Evolutionary conservation across 768 basidiomycete species (phyloP).

Genomic region (Lanmaoa pseudosensibilis): DNA sequence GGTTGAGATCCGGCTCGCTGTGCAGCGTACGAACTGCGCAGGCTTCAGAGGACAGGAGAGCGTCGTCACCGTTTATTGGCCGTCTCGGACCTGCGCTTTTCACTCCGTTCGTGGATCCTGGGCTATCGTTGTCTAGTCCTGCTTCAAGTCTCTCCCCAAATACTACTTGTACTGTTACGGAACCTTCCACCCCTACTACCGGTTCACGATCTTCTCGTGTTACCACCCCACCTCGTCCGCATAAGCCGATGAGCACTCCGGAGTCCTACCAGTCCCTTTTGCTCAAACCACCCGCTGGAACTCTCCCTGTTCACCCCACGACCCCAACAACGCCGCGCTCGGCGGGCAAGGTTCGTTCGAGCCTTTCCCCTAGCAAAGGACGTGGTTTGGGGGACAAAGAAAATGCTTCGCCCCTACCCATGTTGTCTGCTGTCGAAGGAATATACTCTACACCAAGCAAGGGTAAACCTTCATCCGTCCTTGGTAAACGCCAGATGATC

Average conservation of each 20-base stretch:
- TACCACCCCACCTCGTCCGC: constrained; percentile 39
- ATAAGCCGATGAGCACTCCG: constrained; percentile 34
- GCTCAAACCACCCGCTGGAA: constrained; percentile 27
- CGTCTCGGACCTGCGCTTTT: constrained; percentile 33
- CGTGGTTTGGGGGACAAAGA: constrained; percentile 53
- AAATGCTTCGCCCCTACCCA: constrained; percentile 48
- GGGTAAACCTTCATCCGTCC: constrained; percentile 22
- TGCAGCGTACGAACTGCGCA: constrained; percentile 2
- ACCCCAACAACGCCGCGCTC: constrained; percentile 38
- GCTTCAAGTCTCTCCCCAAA: constrained; percentile 6
- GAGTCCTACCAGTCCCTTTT: constrained; percentile 33
- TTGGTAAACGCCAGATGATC: constrained; percentile 48
- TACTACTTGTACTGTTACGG: background rate
- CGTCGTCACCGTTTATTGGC: constrained; percentile 25
- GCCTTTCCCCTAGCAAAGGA: constrained; percentile 40
- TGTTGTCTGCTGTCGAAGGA: constrained; percentile 46
- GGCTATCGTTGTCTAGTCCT: constrained; percentile 3
- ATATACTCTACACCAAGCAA: constrained; percentile 38
- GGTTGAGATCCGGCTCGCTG: background rate
- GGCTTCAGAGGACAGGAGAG: background rate
- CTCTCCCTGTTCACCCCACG: constrained; percentile 25
- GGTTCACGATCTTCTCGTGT: constrained; percentile 21
- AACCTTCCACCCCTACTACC: constrained; percentile 31
- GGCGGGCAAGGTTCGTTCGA: constrained; percentile 13
- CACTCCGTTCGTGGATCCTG: constrained; percentile 1